phyloP scores from a whole-genome alignment of 2,329 filamentous ascomycete species.

The Phymatotrichopsis omnivora region DNA sequence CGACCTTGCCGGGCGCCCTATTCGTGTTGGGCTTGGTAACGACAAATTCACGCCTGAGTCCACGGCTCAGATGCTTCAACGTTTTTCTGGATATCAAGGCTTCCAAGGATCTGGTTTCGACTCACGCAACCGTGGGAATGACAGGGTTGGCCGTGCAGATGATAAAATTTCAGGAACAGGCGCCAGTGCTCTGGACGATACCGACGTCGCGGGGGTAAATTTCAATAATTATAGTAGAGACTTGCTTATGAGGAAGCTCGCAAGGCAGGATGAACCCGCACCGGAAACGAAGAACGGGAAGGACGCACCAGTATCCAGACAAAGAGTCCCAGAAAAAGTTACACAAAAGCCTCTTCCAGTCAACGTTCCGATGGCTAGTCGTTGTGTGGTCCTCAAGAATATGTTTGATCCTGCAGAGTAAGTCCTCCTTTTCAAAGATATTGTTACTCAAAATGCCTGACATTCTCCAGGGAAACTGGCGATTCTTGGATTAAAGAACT shows the following conservation, averaged over 20 bases:
- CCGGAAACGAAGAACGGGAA: conserved; percentile 43
- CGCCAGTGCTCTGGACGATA: conserved; percentile 91
- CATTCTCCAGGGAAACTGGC: conserved; percentile 59
- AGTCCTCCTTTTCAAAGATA: conserved; percentile 37
- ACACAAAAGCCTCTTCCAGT: conserved; percentile 59
- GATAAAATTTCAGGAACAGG: conserved; percentile 71
- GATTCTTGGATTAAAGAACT: conserved; percentile 86
- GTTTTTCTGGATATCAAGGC: conserved; percentile 67
- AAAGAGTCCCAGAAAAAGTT: conserved; percentile 25
- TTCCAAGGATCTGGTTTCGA: conserved; percentile 82
- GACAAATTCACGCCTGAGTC: conserved; percentile 99
- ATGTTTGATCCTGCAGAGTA: conserved; percentile 92
- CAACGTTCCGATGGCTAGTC: conserved; percentile 82
- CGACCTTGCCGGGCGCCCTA: conserved; percentile 91
- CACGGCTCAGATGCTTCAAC: conserved; percentile 82
- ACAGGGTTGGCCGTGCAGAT: conserved; percentile 72
- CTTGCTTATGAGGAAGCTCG: conserved; percentile 96
- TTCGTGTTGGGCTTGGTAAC: conserved; percentile 97
- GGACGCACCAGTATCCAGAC: conserved; percentile 17
- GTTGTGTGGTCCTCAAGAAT: conserved; percentile 88
- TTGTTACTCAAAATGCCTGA: conserved; percentile 34
- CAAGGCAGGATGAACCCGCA: conserved; percentile 76
- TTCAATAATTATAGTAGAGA: conserved; percentile 99
- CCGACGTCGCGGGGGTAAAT: conserved; percentile 94
- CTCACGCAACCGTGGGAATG: conserved; percentile 66